Evolutionary conservation across 306 rosid species (phyloP), one percentile per base, ranked within the genome.

Genomic region (Ceratonia siliqua): DNA sequence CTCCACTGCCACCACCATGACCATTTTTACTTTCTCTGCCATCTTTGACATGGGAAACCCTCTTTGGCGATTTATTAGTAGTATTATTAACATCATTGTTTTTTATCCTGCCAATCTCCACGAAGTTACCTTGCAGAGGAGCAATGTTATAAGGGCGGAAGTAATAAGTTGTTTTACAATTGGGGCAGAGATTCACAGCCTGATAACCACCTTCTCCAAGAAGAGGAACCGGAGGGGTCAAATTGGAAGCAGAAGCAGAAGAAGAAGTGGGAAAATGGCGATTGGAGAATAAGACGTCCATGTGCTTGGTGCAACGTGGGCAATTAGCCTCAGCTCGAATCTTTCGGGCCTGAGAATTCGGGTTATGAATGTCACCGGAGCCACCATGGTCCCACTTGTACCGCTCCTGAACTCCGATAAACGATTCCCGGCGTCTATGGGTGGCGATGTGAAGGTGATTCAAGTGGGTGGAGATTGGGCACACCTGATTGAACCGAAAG

Each of bases 351-450:
- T 79, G 65, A 12, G 74, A 63, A 46, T 58, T 36, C 56, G 74
- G 76, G 49, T 78, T 84, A 12, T 65, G 42, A 13, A 38, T 56
- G 8, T 89, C 92, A 6, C 82, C 86, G 6, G 97, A 88, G 41
- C 98, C 97, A 3, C 98, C 91, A n/a, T 89, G 93, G 86, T 85
- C 98, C 98, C 98, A 94, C 71, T 94, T 94, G 80, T 88, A 83
- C 32, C 98, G 84, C 73, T 87, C 93, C 82, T 93, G 98, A 22
- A 88, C 84, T 35, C 91, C 92, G 59, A 85, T 68, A 3, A 84
- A 75, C 13, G 87, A 65, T 54, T 84, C 93, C 0, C 92, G 82
- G 5, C 88, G 88, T 49, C 97, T 85, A 62, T 76, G 80, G 6
- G 35, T 62, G 32, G 84, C 72, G 28, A 85, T 72, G 13, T 62